These are phyloP conservation scores for Coprinopsis strossmayeri DNA, from an alignment of 768 basidiomycete genomes.

Conservation along the genomic window DNA sequence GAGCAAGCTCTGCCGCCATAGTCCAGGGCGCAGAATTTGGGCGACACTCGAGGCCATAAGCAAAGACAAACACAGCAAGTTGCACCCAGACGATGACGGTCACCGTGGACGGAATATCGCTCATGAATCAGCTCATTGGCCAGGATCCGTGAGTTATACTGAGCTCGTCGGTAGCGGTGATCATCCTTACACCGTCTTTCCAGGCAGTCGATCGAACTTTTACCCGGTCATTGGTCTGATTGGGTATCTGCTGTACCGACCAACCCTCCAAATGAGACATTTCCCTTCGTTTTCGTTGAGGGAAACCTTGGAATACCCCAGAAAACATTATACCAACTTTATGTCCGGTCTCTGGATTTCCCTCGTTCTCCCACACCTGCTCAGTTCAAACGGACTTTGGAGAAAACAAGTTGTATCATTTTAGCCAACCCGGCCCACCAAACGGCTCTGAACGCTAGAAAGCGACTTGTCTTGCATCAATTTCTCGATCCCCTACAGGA, in stretches of 20 bases:
- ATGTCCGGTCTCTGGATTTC: conserved; percentile 34
- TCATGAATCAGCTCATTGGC: neutral
- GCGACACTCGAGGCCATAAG: neutral
- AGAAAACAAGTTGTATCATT: conserved; percentile 40
- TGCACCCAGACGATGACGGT: neutral
- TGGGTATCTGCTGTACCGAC: conserved; percentile 28
- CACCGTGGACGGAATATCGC: neutral
- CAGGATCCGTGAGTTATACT: neutral
- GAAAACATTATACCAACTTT: conserved; percentile 47
- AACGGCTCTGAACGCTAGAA: conserved; percentile 59
- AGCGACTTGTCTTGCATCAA: conserved; percentile 37
- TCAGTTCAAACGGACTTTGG: conserved; percentile 21
- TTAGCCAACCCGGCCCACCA: conserved; percentile 65
- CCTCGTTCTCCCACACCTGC: conserved; percentile 9
- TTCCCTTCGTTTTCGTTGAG: conserved; percentile 52
- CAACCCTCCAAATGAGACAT: conserved; percentile 17
- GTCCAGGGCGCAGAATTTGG: neutral
- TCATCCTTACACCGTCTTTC: neutral
- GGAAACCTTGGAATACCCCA: conserved; percentile 61
- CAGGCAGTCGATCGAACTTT: conserved; percentile 51
- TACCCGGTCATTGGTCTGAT: conserved; percentile 48
- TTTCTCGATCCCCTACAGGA: conserved; percentile 37
- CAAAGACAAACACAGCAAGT: conserved; percentile 11
- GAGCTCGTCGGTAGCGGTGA: neutral
- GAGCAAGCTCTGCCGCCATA: neutral